Evolutionary conservation across 2,329 filamentous ascomycete species (phyloP).

Genomic region (Colletotrichum cordylinicola): DNA sequence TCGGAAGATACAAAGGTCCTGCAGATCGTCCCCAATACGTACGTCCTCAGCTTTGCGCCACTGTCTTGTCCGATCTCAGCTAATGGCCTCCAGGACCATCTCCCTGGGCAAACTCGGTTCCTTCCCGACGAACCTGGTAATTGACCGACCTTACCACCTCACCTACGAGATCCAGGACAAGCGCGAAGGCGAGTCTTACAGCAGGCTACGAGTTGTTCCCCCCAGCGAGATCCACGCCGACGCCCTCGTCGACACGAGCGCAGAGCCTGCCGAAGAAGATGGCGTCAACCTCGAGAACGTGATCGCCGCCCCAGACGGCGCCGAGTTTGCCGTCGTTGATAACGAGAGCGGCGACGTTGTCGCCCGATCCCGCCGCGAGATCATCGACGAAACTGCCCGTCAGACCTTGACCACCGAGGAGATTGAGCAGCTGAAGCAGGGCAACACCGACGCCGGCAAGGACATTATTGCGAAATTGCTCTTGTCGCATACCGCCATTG

Average conservation of each 20-base stretch:
- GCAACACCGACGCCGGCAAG: conserved; percentile 79
- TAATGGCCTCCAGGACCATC: conserved; percentile 66
- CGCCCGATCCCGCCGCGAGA: conserved; percentile 63
- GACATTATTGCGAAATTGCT: conserved; percentile 94
- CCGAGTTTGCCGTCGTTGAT: conserved; percentile 48
- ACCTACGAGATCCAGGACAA: conserved; percentile 89
- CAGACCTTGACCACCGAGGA: conserved; percentile 81
- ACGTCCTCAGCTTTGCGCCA: conserved; percentile 10
- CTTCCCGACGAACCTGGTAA: conserved; percentile 86
- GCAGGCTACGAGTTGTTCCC: conserved; percentile 78
- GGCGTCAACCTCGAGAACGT: conserved; percentile 48
- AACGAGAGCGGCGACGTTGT: conserved; percentile 48
- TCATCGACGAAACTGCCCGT: conserved; percentile 66
- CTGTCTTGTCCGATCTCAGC: neutral
- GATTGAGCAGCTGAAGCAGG: conserved; percentile 77
- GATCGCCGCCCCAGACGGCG: conserved; percentile 40
- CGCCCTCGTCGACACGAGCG: conserved; percentile 60
- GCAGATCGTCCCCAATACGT: conserved; percentile 68
- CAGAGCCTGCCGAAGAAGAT: conserved; percentile 39
- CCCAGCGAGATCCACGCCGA: conserved; percentile 85
- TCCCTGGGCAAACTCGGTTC: conserved; percentile 92
- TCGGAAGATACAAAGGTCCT: conserved; percentile 63
- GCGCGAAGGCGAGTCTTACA: conserved; percentile 66
- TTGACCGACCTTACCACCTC: conserved; percentile 89
- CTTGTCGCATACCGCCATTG: conserved; percentile 85